Evolutionary conservation across 495 filamentous ascomycete species (phyloP), one percentile per base, ranked within the genome.

Genomic region (Aspergillus wentii): DNA sequence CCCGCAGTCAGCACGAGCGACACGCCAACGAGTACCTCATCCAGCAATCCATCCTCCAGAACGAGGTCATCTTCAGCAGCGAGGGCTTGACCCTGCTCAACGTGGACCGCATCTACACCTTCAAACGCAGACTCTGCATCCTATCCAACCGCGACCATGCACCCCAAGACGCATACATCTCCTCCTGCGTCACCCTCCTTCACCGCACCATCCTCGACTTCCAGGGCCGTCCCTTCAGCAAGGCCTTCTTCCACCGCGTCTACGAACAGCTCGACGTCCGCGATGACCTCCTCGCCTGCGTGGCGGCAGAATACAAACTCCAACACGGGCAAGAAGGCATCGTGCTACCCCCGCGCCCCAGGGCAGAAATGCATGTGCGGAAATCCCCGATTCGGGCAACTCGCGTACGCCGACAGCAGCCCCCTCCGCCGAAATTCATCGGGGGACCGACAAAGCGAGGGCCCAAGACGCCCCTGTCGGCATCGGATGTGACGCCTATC

Each of bases 101-200:
- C 11, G 72, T 87, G 29, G 83, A 88, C 56, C 74, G 80, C 39
- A 66, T 86, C 48, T 86, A 85, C 59, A 85, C 76, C 29, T 81
- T 88, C 64, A 84, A 85, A 49, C 70, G 74, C 21, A 69, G 77
- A 4, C 67, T 86, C 3, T 74, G 76, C 38, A 68, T 74, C 13
- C 75, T 83, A 37, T 67, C 74, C 7, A 61, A 49, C 30, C 57
- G 48, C 25, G 44, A 52, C 7, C 54, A 45, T 41, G 43, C 45
- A 36, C 28, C 50, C 38, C 46, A 57, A 44, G 59, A 61, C 30
- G 55, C 65, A 20, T 72, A 62, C 32, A 60, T 71, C 23, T 56
- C 56, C 7, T 76, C 77, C 14, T 70, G 66, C 33, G 64, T 70
- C 5, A 64, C 69, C 10, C 66, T 85, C 39, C 67, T 88, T 5